Evolutionary conservation across 371 early-diverging fungal genomes (phyloP).

Genomic region (Apophysomyces sp.): DNA sequence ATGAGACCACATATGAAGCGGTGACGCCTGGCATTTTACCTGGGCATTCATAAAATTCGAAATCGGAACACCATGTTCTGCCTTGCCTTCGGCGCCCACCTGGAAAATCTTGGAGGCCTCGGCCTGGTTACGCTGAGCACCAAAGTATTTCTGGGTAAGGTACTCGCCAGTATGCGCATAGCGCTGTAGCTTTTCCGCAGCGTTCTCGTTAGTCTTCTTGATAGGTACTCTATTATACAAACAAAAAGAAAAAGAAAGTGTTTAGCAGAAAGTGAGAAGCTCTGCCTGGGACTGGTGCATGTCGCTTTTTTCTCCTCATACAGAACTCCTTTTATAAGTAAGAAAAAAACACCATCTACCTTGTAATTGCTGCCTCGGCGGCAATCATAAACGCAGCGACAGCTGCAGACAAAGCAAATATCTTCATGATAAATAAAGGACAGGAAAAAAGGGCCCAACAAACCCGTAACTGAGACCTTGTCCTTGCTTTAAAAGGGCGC

Average conservation of each 20-base stretch:
- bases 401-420: conserved; percentile 26
- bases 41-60: conserved; percentile 96
- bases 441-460: too few relatives aligned
- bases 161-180: conserved; percentile 62
- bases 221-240: conserved; percentile 60
- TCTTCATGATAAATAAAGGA: too few relatives aligned
- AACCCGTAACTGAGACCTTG: too few relatives aligned
- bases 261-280: neutral
- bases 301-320: neutral
- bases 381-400: conserved; percentile 17
- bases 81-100: conserved; percentile 51
- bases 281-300: neutral
- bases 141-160: conserved; percentile 80
- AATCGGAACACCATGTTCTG: conserved; percentile 79
- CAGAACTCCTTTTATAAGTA: neutral
- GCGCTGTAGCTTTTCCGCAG: conserved; percentile 61
- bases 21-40: conserved; percentile 31
- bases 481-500: too few relatives aligned
- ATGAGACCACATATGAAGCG: neutral
- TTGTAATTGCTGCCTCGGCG: conserved; percentile 27
- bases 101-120: conserved; percentile 21
- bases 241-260: neutral
- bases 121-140: conserved; percentile 45
- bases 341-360: conserved; percentile 13
- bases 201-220: conserved; percentile 67